phyloP scores from a whole-genome alignment of 768 basidiomycete genomes.

The Lyophyllum shimeji region DNA sequence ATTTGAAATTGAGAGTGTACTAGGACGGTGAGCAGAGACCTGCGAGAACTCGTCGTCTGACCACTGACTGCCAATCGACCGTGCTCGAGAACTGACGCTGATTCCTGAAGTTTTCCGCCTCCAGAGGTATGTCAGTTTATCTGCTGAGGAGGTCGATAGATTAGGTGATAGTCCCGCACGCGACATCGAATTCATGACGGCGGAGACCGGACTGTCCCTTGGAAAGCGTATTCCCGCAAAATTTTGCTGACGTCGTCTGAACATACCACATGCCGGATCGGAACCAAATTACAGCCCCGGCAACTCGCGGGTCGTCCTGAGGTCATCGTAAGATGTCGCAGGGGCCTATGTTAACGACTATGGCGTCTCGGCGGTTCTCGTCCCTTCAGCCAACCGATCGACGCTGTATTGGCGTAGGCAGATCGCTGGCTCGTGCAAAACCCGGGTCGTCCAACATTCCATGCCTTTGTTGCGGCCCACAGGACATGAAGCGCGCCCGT shows the following conservation, averaged over 20 bases:
- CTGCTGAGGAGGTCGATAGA: too few relatives aligned
- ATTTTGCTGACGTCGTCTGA: neutral
- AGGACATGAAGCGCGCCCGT: neutral
- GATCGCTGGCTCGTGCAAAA: neutral
- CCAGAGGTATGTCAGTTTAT: too few relatives aligned
- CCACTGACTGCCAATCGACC: too few relatives aligned
- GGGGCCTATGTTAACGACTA: neutral
- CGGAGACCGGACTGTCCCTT: neutral
- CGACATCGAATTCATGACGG: too few relatives aligned
- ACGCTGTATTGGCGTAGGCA: neutral
- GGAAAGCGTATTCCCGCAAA: neutral
- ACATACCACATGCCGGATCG: too few relatives aligned
- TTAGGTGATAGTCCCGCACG: too few relatives aligned
- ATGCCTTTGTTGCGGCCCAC: neutral
- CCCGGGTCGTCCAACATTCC: neutral
- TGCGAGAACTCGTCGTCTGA: too few relatives aligned
- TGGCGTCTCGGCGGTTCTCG: neutral
- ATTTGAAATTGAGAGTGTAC: too few relatives aligned
- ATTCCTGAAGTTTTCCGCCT: too few relatives aligned
- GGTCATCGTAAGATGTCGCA: neutral
- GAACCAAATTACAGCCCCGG: neutral
- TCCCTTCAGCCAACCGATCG: neutral
- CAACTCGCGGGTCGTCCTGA: neutral
- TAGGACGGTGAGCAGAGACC: too few relatives aligned
- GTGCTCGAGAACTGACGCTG: too few relatives aligned